Base-by-base conservation (phyloP, 2,329 filamentous ascomycete genomes). In the Exophiala calicioides region DNA sequence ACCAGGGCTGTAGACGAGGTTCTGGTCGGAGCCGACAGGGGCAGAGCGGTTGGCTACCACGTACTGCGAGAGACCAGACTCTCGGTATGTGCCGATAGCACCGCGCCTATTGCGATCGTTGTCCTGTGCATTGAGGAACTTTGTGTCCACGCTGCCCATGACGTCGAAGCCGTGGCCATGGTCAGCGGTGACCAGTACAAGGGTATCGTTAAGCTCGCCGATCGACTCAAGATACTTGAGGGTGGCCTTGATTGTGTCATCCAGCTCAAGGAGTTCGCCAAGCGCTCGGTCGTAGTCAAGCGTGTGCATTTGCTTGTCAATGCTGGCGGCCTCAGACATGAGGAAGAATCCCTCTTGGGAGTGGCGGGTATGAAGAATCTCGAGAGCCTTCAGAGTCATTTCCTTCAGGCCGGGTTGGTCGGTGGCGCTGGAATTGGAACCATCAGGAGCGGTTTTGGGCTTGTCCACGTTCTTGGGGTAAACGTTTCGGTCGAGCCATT, bases 141-240 rank as follows among this genome's bases (percentile, higher is more conserved):
- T 74, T 13, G 88, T 93, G 62, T 94, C 88, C 36, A 88, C 86
- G 54, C 77, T 83, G 53, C 88, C 88, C 64, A 85, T 90, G 58
- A 94, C 88, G 58, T 90, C 88, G 64, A 94, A 94, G 44, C 88
- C 88, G 70, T 94, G 88, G 31, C 88, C 88, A 73, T 93, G 88
- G 62, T 94, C 88, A n/a, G 88, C 85, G 3, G 88, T 89, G 37
- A 93, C 86, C 38, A 94, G 65, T 55, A 94, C 76, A 3, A 91
- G 79, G 1, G 88, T 94, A 52, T 90, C 80, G 7, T 91, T 80
- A 23, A 90, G 76, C 45, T 81, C 76, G 47, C 78, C 78, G 5
- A 88, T 73, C 23, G 76, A 69, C 59, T 80, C 75, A 32, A 94
- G 82, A 62, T 87, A 83, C 35, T 75, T 75, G 43, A 91, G 76